Base-by-base conservation (phyloP, 2,329 filamentous ascomycete species). In the Cadophora gregata region DNA sequence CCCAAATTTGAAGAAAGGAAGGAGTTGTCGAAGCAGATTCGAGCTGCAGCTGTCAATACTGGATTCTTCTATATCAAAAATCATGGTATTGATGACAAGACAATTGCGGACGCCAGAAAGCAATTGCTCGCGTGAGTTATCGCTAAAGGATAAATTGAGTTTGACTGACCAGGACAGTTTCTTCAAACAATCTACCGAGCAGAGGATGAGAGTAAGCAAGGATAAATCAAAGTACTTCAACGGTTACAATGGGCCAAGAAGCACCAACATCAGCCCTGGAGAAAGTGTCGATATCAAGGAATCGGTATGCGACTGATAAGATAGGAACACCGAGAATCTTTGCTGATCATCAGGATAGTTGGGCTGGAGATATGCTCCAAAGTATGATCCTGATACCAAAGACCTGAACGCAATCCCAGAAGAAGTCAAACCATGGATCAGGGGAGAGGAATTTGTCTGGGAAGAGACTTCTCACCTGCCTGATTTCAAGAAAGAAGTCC, bases 371-470 rank as follows among this genome's bases (percentile, higher is more conserved):
- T 88, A 88, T 69, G 81, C 84, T 42, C 83, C 85, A 0, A 74
- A 79, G 25, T 80, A 83, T 65, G 86, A 88, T 69, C 83, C 85
- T 0, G 78, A 79, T 1, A 75, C 78, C 12, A 75, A 77, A 51
- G 75, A 81, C 45, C 70, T 82, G 1, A 75, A 77, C 4, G 74
- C 77, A 5, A 76, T 87, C 1, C 83, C 84, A 0, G 75, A 77
- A 0, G 77, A 84, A 4, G 79, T 83, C 8, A 79, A 77, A 27
- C 71, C 73, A 5, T 80, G 78, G 69, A 78, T 86, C 4, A 76
- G 80, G 1, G 79, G 78, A 3, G 84, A 87, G 67, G 80, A 84
- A 2, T 85, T 83, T 51, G 79, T 85, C 19, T 88, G 85, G 84
- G 78, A 83, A 50, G 79, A 78, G 14, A 86, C 84, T 1, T 71